phyloP scores from a whole-genome alignment of 2,329 filamentous ascomycete species.

The Fusarium miscanthi region DNA sequence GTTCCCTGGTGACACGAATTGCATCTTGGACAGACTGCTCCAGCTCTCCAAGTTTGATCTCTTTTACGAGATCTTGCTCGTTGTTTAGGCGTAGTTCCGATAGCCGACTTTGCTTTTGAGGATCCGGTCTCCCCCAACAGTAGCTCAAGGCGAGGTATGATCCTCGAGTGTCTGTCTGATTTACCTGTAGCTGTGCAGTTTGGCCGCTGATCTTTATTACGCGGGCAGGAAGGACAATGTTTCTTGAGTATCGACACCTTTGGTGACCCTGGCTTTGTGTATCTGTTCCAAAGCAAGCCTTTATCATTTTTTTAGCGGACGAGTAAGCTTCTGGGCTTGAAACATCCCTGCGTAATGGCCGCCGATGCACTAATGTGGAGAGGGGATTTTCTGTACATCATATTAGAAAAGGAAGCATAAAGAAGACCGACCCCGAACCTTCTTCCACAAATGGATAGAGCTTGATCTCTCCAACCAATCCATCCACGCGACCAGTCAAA shows the following conservation, averaged over 20 bases:
- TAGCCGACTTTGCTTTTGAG: accelerated
- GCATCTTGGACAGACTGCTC: conserved; percentile 5
- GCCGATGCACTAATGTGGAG: accelerated
- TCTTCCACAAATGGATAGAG: background rate
- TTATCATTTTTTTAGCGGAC: accelerated
- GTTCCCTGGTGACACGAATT: accelerated
- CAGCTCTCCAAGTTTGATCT: background rate
- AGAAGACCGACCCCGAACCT: accelerated
- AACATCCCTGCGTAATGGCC: background rate
- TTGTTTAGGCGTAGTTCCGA: accelerated
- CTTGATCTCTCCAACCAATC: accelerated
- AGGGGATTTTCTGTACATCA: background rate
- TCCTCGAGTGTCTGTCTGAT: accelerated
- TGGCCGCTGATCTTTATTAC: accelerated
- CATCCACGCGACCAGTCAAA: accelerated
- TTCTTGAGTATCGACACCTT: background rate
- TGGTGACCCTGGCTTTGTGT: accelerated
- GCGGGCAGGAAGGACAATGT: accelerated
- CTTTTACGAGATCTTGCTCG: accelerated
- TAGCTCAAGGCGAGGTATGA: background rate
- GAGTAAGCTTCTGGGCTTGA: accelerated
- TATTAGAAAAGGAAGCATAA: accelerated
- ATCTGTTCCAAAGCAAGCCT: accelerated
- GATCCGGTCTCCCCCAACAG: background rate
- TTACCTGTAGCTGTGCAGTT: background rate